Percentiles rank a stretch among this genome's conserved stretches.
These are phyloP conservation scores for Podaxis carcinomalis DNA, from an alignment of 768 basidiomycete genomes.

Conservation along the genomic window DNA sequence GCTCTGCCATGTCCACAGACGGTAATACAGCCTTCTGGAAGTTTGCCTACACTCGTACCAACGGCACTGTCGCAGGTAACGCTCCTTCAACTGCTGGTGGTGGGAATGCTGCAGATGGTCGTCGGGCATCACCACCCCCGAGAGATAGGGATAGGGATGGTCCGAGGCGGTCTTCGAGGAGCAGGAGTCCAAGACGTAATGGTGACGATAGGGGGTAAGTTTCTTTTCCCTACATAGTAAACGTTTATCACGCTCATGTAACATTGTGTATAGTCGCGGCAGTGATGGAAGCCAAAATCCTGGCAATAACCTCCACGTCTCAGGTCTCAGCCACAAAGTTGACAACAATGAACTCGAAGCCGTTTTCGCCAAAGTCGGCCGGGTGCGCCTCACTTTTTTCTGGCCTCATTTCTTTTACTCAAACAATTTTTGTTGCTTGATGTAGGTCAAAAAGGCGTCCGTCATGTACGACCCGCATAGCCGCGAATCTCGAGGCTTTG, in stretches of 20 bases:
- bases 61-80: background rate
- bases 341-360: slow-evolving; percentile 88
- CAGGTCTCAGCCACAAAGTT: slow-evolving; percentile 50
- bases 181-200: slow-evolving; percentile 63
- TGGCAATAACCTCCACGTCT: slow-evolving; percentile 63
- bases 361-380: slow-evolving; percentile 82
- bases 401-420: background rate
- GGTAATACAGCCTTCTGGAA: slow-evolving; percentile 16
- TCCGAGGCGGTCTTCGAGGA: slow-evolving; percentile 69
- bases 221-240: slow-evolving; percentile 17
- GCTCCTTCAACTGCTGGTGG: slow-evolving; percentile 18
- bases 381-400: slow-evolving; percentile 18
- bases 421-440: background rate
- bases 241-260: slow-evolving; percentile 12
- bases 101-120: slow-evolving; percentile 45
- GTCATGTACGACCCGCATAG: slow-evolving; percentile 73
- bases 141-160: slow-evolving; percentile 28
- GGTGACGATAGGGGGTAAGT: slow-evolving; percentile 55
- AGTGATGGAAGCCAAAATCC: slow-evolving; percentile 58
- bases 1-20: slow-evolving; percentile 43
- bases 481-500: slow-evolving; percentile 64
- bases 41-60: background rate
- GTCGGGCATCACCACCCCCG: slow-evolving; percentile 38
- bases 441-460: slow-evolving; percentile 66
- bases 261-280: slow-evolving; percentile 24